Conservation (phyloP, 768 basidiomycete genomes). For the Xanthoconium purpureum region DNA sequence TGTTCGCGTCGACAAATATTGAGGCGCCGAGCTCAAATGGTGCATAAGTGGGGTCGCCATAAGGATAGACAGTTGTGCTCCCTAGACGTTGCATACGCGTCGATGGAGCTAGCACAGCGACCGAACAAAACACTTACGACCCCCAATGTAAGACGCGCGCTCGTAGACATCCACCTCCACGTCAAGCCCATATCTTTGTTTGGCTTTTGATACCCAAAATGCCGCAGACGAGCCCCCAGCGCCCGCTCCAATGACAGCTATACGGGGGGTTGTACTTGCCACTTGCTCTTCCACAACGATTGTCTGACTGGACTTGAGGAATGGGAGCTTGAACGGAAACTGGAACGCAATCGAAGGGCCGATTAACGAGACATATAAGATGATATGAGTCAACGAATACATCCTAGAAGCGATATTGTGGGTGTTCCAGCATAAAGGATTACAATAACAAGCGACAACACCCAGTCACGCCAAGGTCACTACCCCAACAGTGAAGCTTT, state of each 20-base stretch:
- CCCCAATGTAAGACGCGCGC: conserved; percentile 70
- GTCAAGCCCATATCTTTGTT: conserved; percentile 63
- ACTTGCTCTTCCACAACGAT: conserved; percentile 16
- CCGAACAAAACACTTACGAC: conserved; percentile 55
- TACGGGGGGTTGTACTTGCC: conserved; percentile 40
- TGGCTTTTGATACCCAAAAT: conserved; percentile 79
- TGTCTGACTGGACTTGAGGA: conserved; percentile 42
- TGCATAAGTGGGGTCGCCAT: conserved; percentile 52
- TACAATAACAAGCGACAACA: no score
- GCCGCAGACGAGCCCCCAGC: conserved; percentile 84
- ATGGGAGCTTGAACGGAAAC: conserved; percentile 55
- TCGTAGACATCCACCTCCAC: conserved; percentile 87
- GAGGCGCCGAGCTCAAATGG: conserved; percentile 83
- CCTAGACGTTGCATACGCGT: conserved; percentile 42
- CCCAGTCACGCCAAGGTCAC: no score
- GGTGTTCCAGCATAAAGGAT: no score
- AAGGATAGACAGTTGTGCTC: conserved; percentile 74
- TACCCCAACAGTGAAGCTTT: no score
- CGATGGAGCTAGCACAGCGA: neutral
- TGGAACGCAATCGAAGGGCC: conserved; percentile 34
- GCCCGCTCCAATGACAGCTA: conserved; percentile 90
- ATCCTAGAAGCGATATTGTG: conserved; percentile 13
- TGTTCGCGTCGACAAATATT: conserved; percentile 81
- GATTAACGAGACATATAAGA: conserved; percentile 23
- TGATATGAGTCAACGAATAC: conserved; percentile 13